Conservation (phyloP, 306 rosid genomes). For the Arachis hypogaea region DNA sequence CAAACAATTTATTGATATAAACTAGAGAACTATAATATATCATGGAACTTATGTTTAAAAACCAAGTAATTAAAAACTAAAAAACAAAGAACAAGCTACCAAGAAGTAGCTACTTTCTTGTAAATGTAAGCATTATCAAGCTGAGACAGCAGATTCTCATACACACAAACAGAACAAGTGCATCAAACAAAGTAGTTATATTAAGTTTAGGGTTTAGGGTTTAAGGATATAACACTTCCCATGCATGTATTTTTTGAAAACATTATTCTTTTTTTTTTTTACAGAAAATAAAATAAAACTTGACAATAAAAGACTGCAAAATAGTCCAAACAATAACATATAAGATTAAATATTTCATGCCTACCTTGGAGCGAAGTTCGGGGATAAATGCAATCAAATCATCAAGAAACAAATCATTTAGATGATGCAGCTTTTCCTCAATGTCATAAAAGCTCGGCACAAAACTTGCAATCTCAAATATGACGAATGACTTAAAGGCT, state of each 20-base stretch:
- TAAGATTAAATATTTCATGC: conserved; percentile 32
- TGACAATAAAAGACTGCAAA: conserved; percentile 18
- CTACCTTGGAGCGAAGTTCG: conserved; percentile 83
- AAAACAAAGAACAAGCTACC: conserved; percentile 21
- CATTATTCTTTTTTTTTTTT: no score
- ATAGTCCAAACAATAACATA: conserved; percentile 25
- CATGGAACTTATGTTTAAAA: conserved; percentile 17
- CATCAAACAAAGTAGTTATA: conserved; percentile 5
- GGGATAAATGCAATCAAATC: conserved; percentile 79
- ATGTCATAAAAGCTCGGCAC: conserved; percentile 71
- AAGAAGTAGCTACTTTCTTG: conserved; percentile 17
- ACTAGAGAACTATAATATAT: conserved; percentile 23
- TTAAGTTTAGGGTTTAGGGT: conserved; percentile 24
- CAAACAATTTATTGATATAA: conserved; percentile 25
- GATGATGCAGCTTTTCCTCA: conserved; percentile 61
- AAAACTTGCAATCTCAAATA: conserved; percentile 80
- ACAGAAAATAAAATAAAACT: background rate
- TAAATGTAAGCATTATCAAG: conserved; percentile 28
- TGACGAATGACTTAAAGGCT: conserved; percentile 83
- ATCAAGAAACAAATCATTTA: conserved; percentile 60
- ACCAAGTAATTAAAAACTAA: conserved; percentile 24
- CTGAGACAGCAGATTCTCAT: conserved; percentile 12
- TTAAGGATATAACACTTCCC: conserved; percentile 18
- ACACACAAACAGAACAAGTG: conserved; percentile 10
- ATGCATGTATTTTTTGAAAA: background rate